Percentiles rank a stretch among this genome's conserved stretches.
These are phyloP conservation scores for Coniophora puteana DNA, from an alignment of 1,284 basidiomycete genomes.

Conservation along the genomic window DNA sequence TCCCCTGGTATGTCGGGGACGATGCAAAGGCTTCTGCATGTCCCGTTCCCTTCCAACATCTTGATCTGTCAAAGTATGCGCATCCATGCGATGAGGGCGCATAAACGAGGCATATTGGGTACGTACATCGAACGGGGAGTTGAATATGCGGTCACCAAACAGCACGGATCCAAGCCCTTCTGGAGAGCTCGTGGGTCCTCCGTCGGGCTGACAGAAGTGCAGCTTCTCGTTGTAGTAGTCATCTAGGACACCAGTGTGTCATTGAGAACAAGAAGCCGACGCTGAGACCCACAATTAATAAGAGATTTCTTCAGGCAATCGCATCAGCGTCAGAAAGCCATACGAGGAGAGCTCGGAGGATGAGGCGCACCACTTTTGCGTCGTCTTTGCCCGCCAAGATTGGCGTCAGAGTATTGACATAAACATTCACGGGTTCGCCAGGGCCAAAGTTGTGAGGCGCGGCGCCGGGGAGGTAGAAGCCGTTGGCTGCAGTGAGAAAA, in stretches of 20 bases:
- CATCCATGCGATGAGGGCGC: conserved; percentile 6
- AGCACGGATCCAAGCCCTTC: conserved; percentile 92
- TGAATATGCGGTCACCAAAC: conserved; percentile 95
- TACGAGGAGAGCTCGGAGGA: conserved; percentile 5
- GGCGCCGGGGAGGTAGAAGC: conserved; percentile 72
- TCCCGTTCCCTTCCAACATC: conserved; percentile 71
- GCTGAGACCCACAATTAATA: conserved; percentile 61
- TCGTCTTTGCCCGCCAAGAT: conserved; percentile 70
- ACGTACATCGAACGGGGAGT: conserved; percentile 82
- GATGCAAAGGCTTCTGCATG: conserved; percentile 78
- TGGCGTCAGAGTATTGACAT: conserved; percentile 85
- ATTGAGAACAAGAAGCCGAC: conserved; percentile 17
- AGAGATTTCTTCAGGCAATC: conserved; percentile 64
- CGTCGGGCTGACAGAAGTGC: conserved; percentile 83
- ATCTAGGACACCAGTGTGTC: conserved; percentile 36
- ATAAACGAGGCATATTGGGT: conserved; percentile 2
- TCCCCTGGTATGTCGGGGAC: conserved; percentile 54
- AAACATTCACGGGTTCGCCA: conserved; percentile 73
- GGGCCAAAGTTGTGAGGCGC: conserved; percentile 75
- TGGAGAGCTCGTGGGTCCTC: conserved; percentile 74
- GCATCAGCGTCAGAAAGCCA: conserved; percentile 8
- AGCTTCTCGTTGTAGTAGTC: conserved; percentile 88
- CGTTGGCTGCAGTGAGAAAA: conserved; percentile 28
- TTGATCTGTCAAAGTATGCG: conserved; percentile 47
- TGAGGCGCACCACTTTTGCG: conserved; percentile 68